Evolutionary conservation across 306 rosid species (phyloP).

Genomic region (Chamaecrista fasciculata): DNA sequence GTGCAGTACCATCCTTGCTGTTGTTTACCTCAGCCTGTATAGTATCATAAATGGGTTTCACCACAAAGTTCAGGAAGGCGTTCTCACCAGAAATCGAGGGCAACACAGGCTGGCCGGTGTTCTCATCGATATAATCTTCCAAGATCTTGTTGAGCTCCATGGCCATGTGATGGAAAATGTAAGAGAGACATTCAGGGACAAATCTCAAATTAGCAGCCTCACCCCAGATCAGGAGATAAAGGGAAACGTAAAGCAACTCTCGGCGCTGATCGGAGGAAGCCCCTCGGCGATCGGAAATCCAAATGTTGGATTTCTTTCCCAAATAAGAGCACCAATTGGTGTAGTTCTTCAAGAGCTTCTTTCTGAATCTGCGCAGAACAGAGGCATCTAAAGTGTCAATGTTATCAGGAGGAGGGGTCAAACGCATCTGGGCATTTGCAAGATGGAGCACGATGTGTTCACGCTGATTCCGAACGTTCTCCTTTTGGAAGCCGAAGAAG

Average conservation of each 20-base stretch:
- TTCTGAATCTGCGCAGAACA: slow-evolving; percentile 77
- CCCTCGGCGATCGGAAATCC: slow-evolving; percentile 65
- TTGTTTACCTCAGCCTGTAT: slow-evolving; percentile 70
- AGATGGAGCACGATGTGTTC: slow-evolving; percentile 93
- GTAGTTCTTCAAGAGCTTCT: slow-evolving; percentile 74
- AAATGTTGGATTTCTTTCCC: slow-evolving; percentile 80
- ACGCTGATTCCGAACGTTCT: slow-evolving; percentile 93
- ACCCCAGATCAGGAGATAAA: slow-evolving; percentile 87
- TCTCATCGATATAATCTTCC: slow-evolving; percentile 85
- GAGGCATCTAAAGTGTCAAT: slow-evolving; percentile 64
- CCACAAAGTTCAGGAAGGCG: slow-evolving; percentile 62
- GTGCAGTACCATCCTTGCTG: slow-evolving; percentile 78
- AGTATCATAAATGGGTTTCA: slow-evolving; percentile 84
- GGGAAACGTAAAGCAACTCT: slow-evolving; percentile 77
- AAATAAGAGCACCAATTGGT: slow-evolving; percentile 79
- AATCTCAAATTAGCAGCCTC: slow-evolving; percentile 89
- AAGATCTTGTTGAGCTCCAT: slow-evolving; percentile 73
- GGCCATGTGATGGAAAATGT: slow-evolving; percentile 84
- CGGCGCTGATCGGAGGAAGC: slow-evolving; percentile 59
- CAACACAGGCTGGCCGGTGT: slow-evolving; percentile 82
- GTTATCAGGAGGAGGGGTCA: slow-evolving; percentile 87
- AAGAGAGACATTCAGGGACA: slow-evolving; percentile 80
- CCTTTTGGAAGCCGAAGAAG: slow-evolving; percentile 79
- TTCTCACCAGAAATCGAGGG: slow-evolving; percentile 80
- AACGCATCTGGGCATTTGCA: slow-evolving; percentile 96